Evolutionary conservation across 345 rosid species (phyloP), one percentile per base, ranked within the genome.

Genomic region (Dipteronia dyeriana): DNA sequence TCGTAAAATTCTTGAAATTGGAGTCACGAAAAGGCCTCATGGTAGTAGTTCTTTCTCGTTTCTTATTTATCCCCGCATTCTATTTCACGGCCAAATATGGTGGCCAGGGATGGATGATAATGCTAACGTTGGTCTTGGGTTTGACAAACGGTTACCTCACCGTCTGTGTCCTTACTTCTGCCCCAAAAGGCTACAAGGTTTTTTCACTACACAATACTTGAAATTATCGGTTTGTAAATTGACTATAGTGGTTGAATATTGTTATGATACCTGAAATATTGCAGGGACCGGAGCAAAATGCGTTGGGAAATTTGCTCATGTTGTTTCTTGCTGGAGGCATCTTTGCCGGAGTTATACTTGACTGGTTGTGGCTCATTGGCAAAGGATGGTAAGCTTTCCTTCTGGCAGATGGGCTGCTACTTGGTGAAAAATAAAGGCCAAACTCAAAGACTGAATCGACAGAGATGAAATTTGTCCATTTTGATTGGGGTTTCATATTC

Each of bases 281-380:
- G 38, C 38, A 34, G 38, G 98, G 97, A 8, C 97, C 97, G 9
- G 97, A 96, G 85, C 93, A 91, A 73, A 96, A 96, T 78, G 99
- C 99, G 0, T 63, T 96, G 76, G 98, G 98, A 14, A 96, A 96
- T 76, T 69, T 94, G 75, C 92, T 92, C 31, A 97, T 94, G 71
- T 62, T 92, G 10, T 90, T 84, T 78, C 22, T 92, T 19, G 25
- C 88, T 68, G 92, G 80, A 3, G 99, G 96, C 20, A 76, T 92
- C 79, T 90, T 87, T 81, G 66, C 87, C 0, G 97, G 99, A 5
- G 90, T 91, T 65, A 54, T 91, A 45, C 88, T 92, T 56, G 97
- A 86, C 54, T 95, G 98, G 97, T 74, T 94, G 66, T 94, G 98
- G 98, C 90, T 95, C 75, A 87, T 95, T 41, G 96, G 95, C n/a